Percentiles rank a stretch among this genome's conserved stretches.
Evolutionary conservation across 495 filamentous ascomycete species (phyloP).

Genomic region (Penicillium simplicissimum): DNA sequence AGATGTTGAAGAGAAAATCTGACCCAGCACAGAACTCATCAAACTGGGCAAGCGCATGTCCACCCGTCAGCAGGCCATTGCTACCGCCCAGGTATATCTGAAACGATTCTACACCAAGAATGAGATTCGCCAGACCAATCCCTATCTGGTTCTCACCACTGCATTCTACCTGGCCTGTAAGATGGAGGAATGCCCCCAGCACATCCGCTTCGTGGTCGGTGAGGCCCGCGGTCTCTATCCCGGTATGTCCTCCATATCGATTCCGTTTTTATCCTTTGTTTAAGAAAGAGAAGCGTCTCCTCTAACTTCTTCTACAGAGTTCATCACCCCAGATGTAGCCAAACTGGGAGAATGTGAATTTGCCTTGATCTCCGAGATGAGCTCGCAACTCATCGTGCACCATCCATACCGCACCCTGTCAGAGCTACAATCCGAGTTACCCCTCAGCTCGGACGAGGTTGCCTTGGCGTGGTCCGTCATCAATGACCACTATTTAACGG

Average conservation of each 20-base stretch:
- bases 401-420: conserved; percentile 93
- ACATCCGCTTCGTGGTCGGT: conserved; percentile 82
- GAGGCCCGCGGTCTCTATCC: conserved; percentile 90
- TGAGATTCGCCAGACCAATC: conserved; percentile 89
- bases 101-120: conserved; percentile 92
- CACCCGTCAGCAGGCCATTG: conserved; percentile 86
- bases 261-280: background rate
- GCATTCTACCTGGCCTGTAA: conserved; percentile 96
- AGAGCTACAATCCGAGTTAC: conserved; percentile 68
- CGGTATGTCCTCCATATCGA: conserved; percentile 49
- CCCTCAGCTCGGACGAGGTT: conserved; percentile 74
- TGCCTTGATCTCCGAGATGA: conserved; percentile 91
- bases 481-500: conserved; percentile 96
- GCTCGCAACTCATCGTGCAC: conserved; percentile 90
- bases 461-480: conserved; percentile 82
- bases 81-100: conserved; percentile 92
- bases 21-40: conserved; percentile 61
- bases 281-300: background rate
- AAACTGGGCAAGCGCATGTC: conserved; percentile 76
- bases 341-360: conserved; percentile 97
- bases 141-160: conserved; percentile 86
- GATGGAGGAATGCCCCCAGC: conserved; percentile 97
- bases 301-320: conserved; percentile 53
- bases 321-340: conserved; percentile 76
- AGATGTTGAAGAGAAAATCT: conserved; percentile 21